Percentiles rank a stretch among this genome's conserved stretches.
Conservation (phyloP, 2,329 filamentous ascomycete genomes). For the Phialophora tarda region DNA sequence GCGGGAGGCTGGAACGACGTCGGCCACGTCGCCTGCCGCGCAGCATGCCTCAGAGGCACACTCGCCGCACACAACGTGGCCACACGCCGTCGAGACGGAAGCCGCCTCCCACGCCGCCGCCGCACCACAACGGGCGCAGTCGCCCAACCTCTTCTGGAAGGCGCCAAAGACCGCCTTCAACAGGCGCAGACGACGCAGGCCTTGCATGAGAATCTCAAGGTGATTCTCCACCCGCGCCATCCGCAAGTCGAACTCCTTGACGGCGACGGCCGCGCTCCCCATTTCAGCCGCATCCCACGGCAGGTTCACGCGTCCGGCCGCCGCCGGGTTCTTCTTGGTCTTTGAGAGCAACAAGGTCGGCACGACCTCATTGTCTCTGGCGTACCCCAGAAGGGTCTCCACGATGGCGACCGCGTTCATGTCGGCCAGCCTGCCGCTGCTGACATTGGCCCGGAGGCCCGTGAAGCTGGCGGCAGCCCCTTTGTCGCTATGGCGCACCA, state of each 20-base stretch:
- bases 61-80: slow-evolving; percentile 48
- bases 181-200: slow-evolving; percentile 20
- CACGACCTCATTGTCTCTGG: slow-evolving; percentile 14
- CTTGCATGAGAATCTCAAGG: slow-evolving; percentile 13
- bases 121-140: slow-evolving; percentile 46
- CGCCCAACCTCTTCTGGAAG: slow-evolving; percentile 13
- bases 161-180: slow-evolving; percentile 6
- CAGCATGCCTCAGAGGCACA: slow-evolving; percentile 16
- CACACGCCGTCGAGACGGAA: slow-evolving; percentile 56
- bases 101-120: slow-evolving; percentile 42
- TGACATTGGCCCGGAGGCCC: slow-evolving; percentile 15
- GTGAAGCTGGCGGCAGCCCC: slow-evolving; percentile 14
- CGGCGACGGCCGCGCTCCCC: neutral
- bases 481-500: neutral
- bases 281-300: neutral
- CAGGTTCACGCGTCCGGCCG: neutral
- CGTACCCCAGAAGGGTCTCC: slow-evolving; percentile 21
- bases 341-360: slow-evolving; percentile 9
- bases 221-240: slow-evolving; percentile 13
- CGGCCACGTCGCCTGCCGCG: neutral
- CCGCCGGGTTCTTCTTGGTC: slow-evolving; percentile 8
- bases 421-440: slow-evolving; percentile 10
- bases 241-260: slow-evolving; percentile 25
- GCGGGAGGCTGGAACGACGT: slow-evolving; percentile 13
- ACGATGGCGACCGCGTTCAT: slow-evolving; percentile 20